Evolutionary conservation across 192 early-diverging fungal genomes (phyloP).

Genomic region (Lobosporangium transversale): DNA sequence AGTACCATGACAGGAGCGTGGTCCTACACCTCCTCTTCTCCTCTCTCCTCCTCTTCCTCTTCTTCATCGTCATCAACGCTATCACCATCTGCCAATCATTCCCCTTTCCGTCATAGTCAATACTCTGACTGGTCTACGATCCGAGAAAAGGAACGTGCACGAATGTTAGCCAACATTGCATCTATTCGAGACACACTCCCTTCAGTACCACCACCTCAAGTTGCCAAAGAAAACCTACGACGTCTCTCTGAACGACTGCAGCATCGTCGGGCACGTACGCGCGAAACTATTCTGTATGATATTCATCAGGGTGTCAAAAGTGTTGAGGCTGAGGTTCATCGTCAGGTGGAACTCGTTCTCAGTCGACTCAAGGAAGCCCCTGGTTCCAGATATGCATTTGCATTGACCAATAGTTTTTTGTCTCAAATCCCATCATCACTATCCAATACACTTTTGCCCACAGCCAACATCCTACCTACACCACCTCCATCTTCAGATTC

Average conservation of each 20-base stretch:
- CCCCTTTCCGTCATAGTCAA: not conserved
- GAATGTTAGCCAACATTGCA: conserved; percentile 4
- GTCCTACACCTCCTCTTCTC: not conserved
- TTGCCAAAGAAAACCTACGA: conserved; percentile 21
- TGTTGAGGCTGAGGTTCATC: conserved; percentile 34
- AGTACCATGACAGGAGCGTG: not conserved
- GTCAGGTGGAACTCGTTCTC: conserved; percentile 37
- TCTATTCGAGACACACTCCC: not conserved
- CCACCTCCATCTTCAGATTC: not conserved
- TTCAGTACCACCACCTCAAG: not conserved
- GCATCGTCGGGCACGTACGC: conserved; percentile 21
- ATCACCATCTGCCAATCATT: not conserved
- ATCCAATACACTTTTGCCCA: not conserved
- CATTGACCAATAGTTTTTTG: conserved; percentile 36
- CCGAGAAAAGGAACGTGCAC: conserved; percentile 19
- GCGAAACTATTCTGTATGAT: conserved; percentile 32
- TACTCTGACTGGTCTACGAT: conserved; percentile 11
- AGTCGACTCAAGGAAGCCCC: conserved; percentile 40
- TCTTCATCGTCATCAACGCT: conserved; percentile 2
- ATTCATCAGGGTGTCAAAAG: conserved; percentile 35
- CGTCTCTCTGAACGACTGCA: conserved; percentile 21
- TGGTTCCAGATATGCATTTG: conserved; percentile 34
- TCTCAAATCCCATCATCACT: conserved; percentile 21
- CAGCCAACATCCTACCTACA: not conserved
- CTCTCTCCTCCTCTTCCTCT: conserved; percentile 3